phyloP scores from a whole-genome alignment of 1,284 basidiomycete species.

The Ustilago xerochloae region DNA sequence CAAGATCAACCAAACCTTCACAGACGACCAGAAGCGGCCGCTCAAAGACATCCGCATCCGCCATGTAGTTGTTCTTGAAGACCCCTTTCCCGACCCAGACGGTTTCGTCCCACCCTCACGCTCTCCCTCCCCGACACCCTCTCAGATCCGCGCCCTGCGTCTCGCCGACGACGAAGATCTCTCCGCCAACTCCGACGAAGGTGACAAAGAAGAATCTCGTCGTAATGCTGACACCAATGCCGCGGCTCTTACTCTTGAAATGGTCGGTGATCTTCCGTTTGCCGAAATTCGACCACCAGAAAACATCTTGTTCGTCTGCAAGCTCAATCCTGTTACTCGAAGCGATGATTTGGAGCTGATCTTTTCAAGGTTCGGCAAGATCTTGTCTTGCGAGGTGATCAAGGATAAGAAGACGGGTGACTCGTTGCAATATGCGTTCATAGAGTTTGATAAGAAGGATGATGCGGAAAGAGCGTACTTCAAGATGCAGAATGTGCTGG shows the following conservation, averaged over 20 bases:
- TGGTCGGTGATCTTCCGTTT: slow-evolving; percentile 98
- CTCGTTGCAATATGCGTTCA: slow-evolving; percentile 96
- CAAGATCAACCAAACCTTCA: slow-evolving; percentile 89
- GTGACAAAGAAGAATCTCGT: slow-evolving; percentile 81
- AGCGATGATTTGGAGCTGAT: slow-evolving; percentile 98
- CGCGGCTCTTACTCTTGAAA: slow-evolving; percentile 94
- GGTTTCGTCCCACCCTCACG: slow-evolving; percentile 75
- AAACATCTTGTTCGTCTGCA: slow-evolving; percentile 98
- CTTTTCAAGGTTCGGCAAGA: slow-evolving; percentile 92
- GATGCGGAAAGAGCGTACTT: slow-evolving; percentile 96
- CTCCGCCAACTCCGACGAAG: slow-evolving; percentile 75
- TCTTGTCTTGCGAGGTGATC: slow-evolving; percentile 97
- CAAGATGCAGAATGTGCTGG: slow-evolving; percentile 99
- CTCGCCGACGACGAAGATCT: slow-evolving; percentile 77
- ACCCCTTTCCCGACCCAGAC: slow-evolving; percentile 88
- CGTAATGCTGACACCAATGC: slow-evolving; percentile 87
- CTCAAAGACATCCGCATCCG: slow-evolving; percentile 92
- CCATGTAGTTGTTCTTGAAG: slow-evolving; percentile 87
- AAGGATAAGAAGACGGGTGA: slow-evolving; percentile 95
- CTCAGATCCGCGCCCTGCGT: slow-evolving; percentile 70
- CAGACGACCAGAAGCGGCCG: slow-evolving; percentile 87
- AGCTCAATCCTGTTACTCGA: slow-evolving; percentile 92
- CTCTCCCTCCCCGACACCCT: slow-evolving; percentile 74
- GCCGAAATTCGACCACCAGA: slow-evolving; percentile 97
- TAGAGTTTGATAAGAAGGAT: slow-evolving; percentile 93